Base-by-base conservation (phyloP, 768 basidiomycete species). In the Tulasnella sp. region DNA sequence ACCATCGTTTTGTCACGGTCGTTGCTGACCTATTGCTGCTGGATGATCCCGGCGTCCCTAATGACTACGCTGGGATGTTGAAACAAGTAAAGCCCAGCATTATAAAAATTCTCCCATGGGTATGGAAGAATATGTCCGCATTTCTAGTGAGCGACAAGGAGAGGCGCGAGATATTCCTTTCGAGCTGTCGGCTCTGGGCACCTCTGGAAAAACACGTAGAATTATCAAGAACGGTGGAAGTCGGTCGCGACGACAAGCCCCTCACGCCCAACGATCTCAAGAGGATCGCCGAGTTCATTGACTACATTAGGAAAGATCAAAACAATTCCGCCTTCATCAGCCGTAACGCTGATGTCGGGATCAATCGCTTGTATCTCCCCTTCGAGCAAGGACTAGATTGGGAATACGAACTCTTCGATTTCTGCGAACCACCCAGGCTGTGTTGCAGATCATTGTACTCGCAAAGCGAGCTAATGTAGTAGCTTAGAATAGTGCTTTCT, bases 1-100 rank as follows among this genome's bases (percentile, higher is more conserved):
- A 55, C 16, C 15, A n/a, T 20, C 5, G 18, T 20, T 55, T 55
- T 5, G 23, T 55, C n/a, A 18, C 9, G 15, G 51, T 20, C 15
- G 7, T 55, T n/a, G 23, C 51, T 55, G 51, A 55, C 51, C 9
- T 55, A n/a, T 10, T n/a, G n/a, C n/a, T 55, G 18, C 15, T 55
- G 18, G 51, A n/a, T 5, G 16, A 95, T 84, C 35, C 35, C 35
- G 35, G n/a, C n/a, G n/a, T n/a, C n/a, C n/a, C n/a, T n/a, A 35
- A 2, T n/a, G n/a, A n/a, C n/a, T n/a, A n/a, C n/a, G n/a, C n/a
- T n/a, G n/a, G n/a, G n/a, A n/a, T n/a, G n/a, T n/a, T n/a, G n/a
- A n/a, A n/a, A n/a, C n/a, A n/a, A n/a, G n/a, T n/a, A 23, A 61
- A 61, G 57, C 29, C 57, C 23, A n/a, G 51, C 51, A 7, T 55